phyloP scores from a whole-genome alignment of 306 rosid species.

The Inga laurina region DNA sequence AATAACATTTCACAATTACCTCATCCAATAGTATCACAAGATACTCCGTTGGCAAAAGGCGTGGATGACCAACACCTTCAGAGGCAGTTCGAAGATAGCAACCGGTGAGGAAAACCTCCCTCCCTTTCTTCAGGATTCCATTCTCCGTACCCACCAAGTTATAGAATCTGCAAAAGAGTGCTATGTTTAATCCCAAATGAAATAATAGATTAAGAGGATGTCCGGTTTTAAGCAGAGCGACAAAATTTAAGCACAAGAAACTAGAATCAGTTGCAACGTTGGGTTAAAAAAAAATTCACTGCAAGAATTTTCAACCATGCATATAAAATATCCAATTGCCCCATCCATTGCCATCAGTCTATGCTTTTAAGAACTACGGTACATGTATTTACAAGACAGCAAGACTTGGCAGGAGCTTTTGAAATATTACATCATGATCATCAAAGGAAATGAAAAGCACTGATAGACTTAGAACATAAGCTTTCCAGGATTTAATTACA shows the following conservation, averaged over 20 bases:
- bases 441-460: slow-evolving; percentile 19
- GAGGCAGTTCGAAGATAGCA: slow-evolving; percentile 84
- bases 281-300: neutral
- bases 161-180: slow-evolving; percentile 59
- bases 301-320: neutral
- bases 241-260: neutral
- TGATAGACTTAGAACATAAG: slow-evolving; percentile 11
- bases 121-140: slow-evolving; percentile 85
- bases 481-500: slow-evolving; percentile 1
- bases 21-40: slow-evolving; percentile 78
- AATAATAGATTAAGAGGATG: slow-evolving; percentile 18
- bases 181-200: slow-evolving; percentile 16
- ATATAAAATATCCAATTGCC: neutral
- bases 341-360: neutral
- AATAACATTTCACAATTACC: slow-evolving; percentile 46
- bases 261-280: neutral
- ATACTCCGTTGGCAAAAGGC: slow-evolving; percentile 93
- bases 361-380: neutral
- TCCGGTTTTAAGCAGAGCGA: neutral
- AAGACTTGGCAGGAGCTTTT: neutral
- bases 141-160: slow-evolving; percentile 55
- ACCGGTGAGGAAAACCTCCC: slow-evolving; percentile 88
- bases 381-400: neutral
- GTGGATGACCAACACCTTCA: slow-evolving; percentile 65
- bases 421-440: neutral